Evolutionary conservation across 106 monocot species (phyloP).

Genomic region (Allium sativum): DNA sequence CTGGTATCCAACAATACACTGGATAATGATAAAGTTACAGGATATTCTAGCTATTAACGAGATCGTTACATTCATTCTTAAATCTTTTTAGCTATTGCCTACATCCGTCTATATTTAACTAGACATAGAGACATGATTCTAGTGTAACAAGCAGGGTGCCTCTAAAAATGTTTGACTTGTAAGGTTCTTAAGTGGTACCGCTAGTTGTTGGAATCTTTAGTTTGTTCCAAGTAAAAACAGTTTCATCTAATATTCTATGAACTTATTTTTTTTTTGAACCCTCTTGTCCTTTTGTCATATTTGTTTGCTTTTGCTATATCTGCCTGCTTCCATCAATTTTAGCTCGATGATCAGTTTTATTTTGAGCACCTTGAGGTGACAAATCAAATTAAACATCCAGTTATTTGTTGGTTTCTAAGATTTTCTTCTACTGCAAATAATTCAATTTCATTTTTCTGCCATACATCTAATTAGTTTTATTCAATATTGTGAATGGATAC

Average conservation of each 20-base stretch:
- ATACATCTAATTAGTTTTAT: neutral
- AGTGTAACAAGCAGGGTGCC: no score
- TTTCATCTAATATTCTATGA: neutral
- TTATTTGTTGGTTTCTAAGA: neutral
- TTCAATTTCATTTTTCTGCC: neutral
- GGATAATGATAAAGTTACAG: no score
- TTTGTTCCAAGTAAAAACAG: no score
- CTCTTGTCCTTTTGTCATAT: neutral
- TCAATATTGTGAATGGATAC: constrained; percentile 24
- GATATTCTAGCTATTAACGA: no score
- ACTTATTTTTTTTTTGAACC: neutral
- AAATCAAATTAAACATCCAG: neutral
- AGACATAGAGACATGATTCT: no score
- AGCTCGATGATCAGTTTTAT: neutral
- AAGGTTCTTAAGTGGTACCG: no score
- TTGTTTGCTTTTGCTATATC: neutral
- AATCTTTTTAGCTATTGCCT: no score
- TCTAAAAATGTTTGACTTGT: no score
- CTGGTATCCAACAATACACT: no score
- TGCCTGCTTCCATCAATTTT: neutral
- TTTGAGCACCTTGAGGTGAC: neutral
- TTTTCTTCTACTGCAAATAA: neutral
- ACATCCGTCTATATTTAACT: no score
- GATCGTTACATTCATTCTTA: no score
- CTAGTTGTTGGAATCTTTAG: no score